phyloP scores from a whole-genome alignment of 345 rosid genomes.

The Populus alba region DNA sequence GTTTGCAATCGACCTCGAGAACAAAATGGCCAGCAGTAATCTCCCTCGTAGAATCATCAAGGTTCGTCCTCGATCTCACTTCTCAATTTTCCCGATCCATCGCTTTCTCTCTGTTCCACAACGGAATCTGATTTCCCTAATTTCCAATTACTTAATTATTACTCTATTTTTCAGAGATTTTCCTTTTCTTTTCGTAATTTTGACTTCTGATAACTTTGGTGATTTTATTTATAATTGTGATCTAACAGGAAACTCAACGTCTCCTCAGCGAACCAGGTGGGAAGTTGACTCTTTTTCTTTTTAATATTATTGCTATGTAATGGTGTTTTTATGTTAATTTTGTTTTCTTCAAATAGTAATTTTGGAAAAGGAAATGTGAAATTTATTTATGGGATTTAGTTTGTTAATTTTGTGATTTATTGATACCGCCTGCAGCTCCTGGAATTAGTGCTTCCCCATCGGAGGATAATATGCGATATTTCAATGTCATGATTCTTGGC shows the following conservation, averaged over 20 bases:
- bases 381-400: not conserved
- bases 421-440: constrained; percentile 55
- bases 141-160: not conserved
- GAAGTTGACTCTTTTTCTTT: constrained; percentile 1
- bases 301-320: not conserved
- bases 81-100: not conserved
- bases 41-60: constrained; percentile 95
- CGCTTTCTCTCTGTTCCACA: not conserved
- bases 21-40: constrained; percentile 81
- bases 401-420: constrained; percentile 17
- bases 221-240: not conserved
- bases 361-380: not conserved
- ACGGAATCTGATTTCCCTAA: not conserved
- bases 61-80: constrained; percentile 39
- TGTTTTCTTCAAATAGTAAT: not conserved
- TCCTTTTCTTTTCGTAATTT: not conserved
- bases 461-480: constrained; percentile 93
- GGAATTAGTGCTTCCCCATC: constrained; percentile 98
- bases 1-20: constrained; percentile 7
- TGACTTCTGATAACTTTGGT: not conserved
- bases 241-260: constrained; percentile 88
- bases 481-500: constrained; percentile 96
- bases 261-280: constrained; percentile 98
- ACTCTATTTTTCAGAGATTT: not conserved
- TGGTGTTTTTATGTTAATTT: not conserved